Evolutionary conservation across 768 basidiomycete genomes (phyloP), one percentile per base, ranked within the genome.

Genomic region (Lactarius hatsudake): DNA sequence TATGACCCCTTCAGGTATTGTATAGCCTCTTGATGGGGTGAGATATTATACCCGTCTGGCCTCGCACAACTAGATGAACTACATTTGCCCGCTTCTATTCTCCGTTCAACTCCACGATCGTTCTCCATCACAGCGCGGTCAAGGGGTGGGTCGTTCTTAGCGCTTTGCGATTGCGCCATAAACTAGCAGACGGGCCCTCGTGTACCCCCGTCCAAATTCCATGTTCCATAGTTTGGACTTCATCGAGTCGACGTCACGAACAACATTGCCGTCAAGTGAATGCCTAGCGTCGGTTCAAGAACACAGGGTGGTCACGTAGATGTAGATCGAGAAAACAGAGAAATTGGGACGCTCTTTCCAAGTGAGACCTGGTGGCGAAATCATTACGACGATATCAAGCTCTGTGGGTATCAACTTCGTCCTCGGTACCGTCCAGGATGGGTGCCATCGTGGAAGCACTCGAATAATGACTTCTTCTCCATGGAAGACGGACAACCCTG

Each of bases 351-450:
- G 0, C 59, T 67, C 23, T 53, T 57, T 9, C 17, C 15, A 23
- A 59, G 59, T 17, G 69, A 71, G 26, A 18, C 3, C 23, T 71
- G 67, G 67, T 71, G 69, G 69, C n/a, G 59, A 2, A 59, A 71
- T 54, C 48, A 62, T 5, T 59, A 65, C 38, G 5, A 36, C 12
- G 45, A 28, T 17, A 26, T 71, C 15, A 4, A 10, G 20, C 6
- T 5, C 3, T 20, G 5, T 26, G 69, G 69, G 13, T 71, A 71
- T 48, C 36, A 23, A 6, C 67, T 71, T 34, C 67, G 69, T 36
- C 34, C 61, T 32, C 63, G 67, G 10, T 71, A 65, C 51, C 43
- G 30, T 34, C 67, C 67, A 20, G n/a, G 32, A 10, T 71, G 69
- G 69, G 34, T 12, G 28, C 60, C 63, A 20, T 65, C 69, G 2